These are phyloP conservation scores for Cladosporium sp. DNA, from an alignment of 2,329 filamentous ascomycete genomes.

Conservation along the genomic window DNA sequence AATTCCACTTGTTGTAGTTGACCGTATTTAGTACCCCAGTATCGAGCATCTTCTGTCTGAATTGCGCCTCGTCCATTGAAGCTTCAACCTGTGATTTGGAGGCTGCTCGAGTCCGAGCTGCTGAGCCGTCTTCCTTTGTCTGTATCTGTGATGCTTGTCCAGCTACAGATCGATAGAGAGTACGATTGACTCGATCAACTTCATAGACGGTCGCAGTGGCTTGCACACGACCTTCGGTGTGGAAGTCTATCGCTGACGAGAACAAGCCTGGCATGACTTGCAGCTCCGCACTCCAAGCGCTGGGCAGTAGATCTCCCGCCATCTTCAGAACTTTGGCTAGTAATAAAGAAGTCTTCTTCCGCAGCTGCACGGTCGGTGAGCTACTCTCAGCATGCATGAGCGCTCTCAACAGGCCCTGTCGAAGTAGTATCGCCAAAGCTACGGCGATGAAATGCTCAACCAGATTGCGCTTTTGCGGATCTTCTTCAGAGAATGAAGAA, in stretches of 20 bases:
- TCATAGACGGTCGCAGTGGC: conserved; percentile 93
- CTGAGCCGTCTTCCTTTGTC: conserved; percentile 27
- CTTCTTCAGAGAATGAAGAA: conserved; percentile 57
- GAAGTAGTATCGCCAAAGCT: conserved; percentile 78
- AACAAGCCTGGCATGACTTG: conserved; percentile 87
- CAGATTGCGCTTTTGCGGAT: conserved; percentile 66
- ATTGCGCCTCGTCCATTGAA: conserved; percentile 60
- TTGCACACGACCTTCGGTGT: conserved; percentile 67
- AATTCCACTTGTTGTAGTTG: conserved; percentile 95
- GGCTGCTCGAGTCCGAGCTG: conserved; percentile 40
- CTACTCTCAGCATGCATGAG: conserved; percentile 61
- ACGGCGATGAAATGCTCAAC: conserved; percentile 92
- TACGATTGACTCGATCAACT: conserved; percentile 94
- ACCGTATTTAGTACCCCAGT: conserved; percentile 83
- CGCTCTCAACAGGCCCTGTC: conserved; percentile 62
- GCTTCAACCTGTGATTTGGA: conserved; percentile 55
- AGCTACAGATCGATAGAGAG: conserved; percentile 74
- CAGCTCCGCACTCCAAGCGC: conserved; percentile 74
- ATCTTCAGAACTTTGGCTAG: conserved; percentile 90
- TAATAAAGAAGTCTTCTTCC: conserved; percentile 83
- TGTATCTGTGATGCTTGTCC: conserved; percentile 21
- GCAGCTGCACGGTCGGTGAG: conserved; percentile 64
- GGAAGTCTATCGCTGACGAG: conserved; percentile 67
- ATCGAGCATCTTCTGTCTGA: conserved; percentile 63
- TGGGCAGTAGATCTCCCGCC: conserved; percentile 78